A percentile compares a stretch with the other conserved stretches of the same genome.
Evolutionary conservation across 2,329 filamentous ascomycete genomes (phyloP).

Genomic region (Byssochlamys sp.): DNA sequence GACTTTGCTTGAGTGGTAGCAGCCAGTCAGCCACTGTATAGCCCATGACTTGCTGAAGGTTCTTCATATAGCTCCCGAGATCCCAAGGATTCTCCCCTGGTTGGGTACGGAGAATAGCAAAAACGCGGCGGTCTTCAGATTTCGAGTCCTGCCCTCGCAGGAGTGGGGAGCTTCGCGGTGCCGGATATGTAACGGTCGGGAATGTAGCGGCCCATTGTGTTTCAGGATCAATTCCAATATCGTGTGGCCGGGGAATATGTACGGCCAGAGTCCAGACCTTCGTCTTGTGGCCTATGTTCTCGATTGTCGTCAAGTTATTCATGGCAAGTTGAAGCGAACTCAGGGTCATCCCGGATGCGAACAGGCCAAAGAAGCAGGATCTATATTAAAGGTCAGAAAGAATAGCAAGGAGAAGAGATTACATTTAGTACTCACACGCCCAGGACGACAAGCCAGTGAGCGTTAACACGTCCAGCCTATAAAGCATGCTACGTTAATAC

Average conservation of each 20-base stretch:
- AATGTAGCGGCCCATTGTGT: conserved; percentile 25
- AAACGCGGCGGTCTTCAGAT: conserved; percentile 51
- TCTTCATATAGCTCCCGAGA: conserved; percentile 53
- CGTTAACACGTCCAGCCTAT: conserved; percentile 38
- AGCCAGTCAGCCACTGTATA: conserved; percentile 64
- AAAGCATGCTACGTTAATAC: conserved; percentile 7
- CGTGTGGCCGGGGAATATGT: conserved; percentile 47
- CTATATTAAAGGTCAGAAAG: conserved; percentile 21
- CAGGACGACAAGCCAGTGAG: conserved; percentile 57
- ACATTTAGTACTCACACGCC: conserved; percentile 42
- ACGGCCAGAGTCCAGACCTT: conserved; percentile 67
- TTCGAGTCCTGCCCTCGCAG: conserved; percentile 27
- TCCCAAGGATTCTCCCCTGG: conserved; percentile 80
- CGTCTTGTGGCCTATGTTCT: conserved; percentile 55
- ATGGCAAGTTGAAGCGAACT: conserved; percentile 62
- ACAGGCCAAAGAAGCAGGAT: conserved; percentile 66
- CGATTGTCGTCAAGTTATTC: conserved; percentile 74
- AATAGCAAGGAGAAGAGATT: background rate
- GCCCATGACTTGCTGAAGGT: conserved; percentile 76
- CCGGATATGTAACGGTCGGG: conserved; percentile 33
- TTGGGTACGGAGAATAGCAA: conserved; percentile 66
- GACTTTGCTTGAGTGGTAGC: conserved; percentile 64
- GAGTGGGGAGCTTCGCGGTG: conserved; percentile 17
- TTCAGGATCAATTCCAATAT: conserved; percentile 26
- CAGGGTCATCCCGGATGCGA: conserved; percentile 64